These are phyloP conservation scores for Sporothrix dimorphospora DNA, from an alignment of 2,329 filamentous ascomycete species.

Conservation along the genomic window DNA sequence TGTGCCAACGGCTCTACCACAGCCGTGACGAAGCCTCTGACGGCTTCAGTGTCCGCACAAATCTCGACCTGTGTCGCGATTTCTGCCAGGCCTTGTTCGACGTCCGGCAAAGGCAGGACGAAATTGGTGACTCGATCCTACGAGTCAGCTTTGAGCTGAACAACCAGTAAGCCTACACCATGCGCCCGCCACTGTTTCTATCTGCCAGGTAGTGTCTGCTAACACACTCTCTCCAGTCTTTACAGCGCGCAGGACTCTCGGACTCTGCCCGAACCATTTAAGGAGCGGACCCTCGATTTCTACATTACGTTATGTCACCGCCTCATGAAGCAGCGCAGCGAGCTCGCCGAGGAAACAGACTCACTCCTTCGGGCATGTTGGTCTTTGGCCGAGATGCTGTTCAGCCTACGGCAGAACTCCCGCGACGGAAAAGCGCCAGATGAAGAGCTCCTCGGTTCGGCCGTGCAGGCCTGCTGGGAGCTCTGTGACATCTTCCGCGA, in stretches of 20 bases:
- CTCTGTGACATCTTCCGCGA: constrained; percentile 91
- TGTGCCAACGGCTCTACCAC: constrained; percentile 88
- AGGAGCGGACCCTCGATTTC: constrained; percentile 88
- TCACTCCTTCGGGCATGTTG: constrained; percentile 84
- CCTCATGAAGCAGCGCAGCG: constrained; percentile 90
- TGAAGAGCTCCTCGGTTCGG: constrained; percentile 82
- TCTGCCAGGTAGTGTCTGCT: neutral
- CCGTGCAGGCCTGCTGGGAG: constrained; percentile 93
- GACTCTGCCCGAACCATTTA: constrained; percentile 80
- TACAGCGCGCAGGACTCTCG: constrained; percentile 86
- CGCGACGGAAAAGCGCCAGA: constrained; percentile 73
- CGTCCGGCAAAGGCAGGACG: constrained; percentile 75
- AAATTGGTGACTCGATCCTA: constrained; percentile 80
- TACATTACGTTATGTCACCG: constrained; percentile 93
- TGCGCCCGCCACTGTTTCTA: too few relatives aligned
- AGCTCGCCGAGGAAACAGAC: constrained; percentile 79
- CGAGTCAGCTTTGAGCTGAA: constrained; percentile 94
- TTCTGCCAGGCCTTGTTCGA: constrained; percentile 94
- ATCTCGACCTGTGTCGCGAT: constrained; percentile 83
- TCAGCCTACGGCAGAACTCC: constrained; percentile 81
- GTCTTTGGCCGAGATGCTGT: constrained; percentile 89
- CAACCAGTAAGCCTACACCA: constrained; percentile 66
- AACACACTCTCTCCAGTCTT: constrained; percentile 51
- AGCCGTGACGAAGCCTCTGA: constrained; percentile 72
- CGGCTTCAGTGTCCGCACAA: constrained; percentile 69